These are phyloP conservation scores for Cutaneotrichosporon sp. DNA, from an alignment of 1,284 basidiomycete species.

Conservation along the genomic window DNA sequence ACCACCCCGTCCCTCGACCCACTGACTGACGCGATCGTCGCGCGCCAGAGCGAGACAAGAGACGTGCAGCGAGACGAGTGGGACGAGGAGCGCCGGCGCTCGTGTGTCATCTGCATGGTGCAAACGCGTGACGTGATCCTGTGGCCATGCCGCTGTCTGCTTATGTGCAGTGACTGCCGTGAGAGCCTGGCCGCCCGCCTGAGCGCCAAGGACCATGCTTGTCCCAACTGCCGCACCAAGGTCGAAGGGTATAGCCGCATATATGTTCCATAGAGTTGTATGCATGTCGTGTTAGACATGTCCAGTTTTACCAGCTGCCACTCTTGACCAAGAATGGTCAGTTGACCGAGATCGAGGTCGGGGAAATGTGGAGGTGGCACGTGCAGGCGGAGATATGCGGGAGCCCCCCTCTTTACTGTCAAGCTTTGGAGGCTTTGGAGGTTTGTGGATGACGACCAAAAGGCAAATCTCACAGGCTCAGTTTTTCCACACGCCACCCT, in stretches of 20 bases:
- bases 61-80: conserved; percentile 33
- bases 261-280: conserved; percentile 37
- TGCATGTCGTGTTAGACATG: not conserved
- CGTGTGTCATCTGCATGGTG: conserved; percentile 51
- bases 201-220: conserved; percentile 46
- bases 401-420: not conserved
- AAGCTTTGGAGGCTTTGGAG: too few species aligned
- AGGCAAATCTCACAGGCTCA: not conserved
- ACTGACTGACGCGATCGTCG: not conserved
- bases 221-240: conserved; percentile 39
- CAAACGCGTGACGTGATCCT: conserved; percentile 48
- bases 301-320: not conserved
- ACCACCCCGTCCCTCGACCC: not conserved
- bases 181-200: conserved; percentile 48
- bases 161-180: conserved; percentile 50
- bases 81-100: conserved; percentile 44
- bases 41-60: conserved; percentile 15
- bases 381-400: conserved; percentile 9
- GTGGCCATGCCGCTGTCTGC: conserved; percentile 51
- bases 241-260: conserved; percentile 49
- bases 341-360: too few species aligned
- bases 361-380: conserved; percentile 5
- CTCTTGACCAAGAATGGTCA: too few species aligned
- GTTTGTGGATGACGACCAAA: not conserved
- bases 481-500: not conserved